These are phyloP conservation scores for Dovyalis caffra DNA, from an alignment of 345 rosid species.

Conservation along the genomic window DNA sequence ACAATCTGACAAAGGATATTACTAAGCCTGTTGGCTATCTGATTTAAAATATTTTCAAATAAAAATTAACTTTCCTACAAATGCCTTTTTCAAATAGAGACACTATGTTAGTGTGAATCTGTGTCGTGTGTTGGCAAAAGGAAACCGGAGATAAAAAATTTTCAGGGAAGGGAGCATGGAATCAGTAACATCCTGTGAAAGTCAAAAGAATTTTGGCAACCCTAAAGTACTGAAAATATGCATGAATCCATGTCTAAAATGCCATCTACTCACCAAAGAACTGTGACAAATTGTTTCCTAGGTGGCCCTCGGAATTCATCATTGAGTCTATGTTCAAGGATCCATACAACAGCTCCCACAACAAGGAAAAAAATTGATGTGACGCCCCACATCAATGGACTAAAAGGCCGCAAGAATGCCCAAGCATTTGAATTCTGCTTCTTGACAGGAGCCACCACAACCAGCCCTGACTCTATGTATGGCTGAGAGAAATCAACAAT, in stretches of 20 bases:
- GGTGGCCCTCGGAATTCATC: constrained; percentile 92
- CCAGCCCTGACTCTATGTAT: constrained; percentile 80
- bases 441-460: constrained; percentile 80
- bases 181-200: too few relatives aligned
- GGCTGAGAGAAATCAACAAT: constrained; percentile 88
- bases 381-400: constrained; percentile 79
- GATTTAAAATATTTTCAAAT: too few relatives aligned
- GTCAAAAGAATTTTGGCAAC: too few relatives aligned
- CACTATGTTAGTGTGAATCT: too few relatives aligned
- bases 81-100: too few relatives aligned
- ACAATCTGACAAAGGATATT: too few relatives aligned
- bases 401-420: constrained; percentile 80
- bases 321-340: constrained; percentile 84
- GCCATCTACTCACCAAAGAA: constrained; percentile 58
- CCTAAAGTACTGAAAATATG: neutral
- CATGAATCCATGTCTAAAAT: neutral
- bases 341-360: constrained; percentile 82
- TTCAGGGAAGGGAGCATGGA: too few relatives aligned
- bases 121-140: too few relatives aligned
- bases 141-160: too few relatives aligned
- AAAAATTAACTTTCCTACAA: too few relatives aligned
- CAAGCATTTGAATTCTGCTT: constrained; percentile 64
- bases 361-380: constrained; percentile 66
- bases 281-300: constrained; percentile 60
- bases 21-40: too few relatives aligned